Percentiles rank a stretch among this genome's conserved stretches.
phyloP scores from a whole-genome alignment of 768 basidiomycete genomes.

The Lyophyllum atratum region DNA sequence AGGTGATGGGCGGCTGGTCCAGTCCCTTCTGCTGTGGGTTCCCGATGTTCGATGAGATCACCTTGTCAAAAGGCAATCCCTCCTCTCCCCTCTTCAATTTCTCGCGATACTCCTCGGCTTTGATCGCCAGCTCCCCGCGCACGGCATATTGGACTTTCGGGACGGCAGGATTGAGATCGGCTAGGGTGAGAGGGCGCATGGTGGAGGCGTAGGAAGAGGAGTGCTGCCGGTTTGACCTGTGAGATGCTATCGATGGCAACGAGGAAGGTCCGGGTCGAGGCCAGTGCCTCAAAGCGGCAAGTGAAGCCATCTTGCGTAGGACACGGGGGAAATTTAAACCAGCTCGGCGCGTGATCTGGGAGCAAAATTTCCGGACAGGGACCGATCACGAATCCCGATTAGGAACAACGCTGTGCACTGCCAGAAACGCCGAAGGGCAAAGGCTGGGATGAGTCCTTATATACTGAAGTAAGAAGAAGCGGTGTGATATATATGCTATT shows the following conservation, averaged over 20 bases:
- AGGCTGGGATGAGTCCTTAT: background rate
- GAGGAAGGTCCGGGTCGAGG: constrained; percentile 7
- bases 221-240: background rate
- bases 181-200: constrained; percentile 64
- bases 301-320: constrained; percentile 1
- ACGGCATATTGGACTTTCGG: constrained; percentile 95
- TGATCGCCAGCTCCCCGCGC: constrained; percentile 94
- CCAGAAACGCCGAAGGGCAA: no score
- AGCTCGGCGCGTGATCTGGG: constrained; percentile 4
- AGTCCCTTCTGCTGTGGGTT: constrained; percentile 97
- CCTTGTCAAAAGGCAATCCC: constrained; percentile 78
- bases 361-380: constrained; percentile 1
- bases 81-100: constrained; percentile 59
- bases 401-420: background rate
- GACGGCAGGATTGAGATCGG: constrained; percentile 81
- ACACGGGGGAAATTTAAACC: background rate
- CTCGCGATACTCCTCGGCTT: constrained; percentile 81
- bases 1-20: constrained; percentile 92
- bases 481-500: constrained; percentile 14
- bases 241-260: constrained; percentile 9
- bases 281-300: constrained; percentile 5
- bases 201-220: constrained; percentile 17
- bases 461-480: background rate
- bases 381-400: background rate
- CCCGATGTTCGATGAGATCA: constrained; percentile 96